A percentile compares a stretch with the other conserved stretches of the same genome.
phyloP scores from a whole-genome alignment of 352 stramenopile species.

The Phytopythium helicoides region DNA sequence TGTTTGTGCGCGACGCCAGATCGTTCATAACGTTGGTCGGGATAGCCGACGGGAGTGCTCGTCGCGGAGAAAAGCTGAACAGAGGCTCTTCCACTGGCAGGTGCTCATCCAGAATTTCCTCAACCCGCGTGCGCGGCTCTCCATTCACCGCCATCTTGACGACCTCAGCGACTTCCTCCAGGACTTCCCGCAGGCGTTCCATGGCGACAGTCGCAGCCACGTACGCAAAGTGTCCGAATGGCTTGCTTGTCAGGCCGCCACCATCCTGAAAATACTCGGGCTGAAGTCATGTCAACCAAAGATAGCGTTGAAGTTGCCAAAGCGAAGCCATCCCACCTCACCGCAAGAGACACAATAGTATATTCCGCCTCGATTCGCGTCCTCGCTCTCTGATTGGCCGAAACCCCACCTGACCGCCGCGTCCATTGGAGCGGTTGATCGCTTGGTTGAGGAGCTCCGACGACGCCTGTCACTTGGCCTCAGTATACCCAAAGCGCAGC shows the following conservation, averaged over 20 bases:
- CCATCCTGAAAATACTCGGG: too few relatives aligned
- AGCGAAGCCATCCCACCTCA: too few relatives aligned
- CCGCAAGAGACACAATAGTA: too few relatives aligned
- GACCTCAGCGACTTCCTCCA: constrained; percentile 64
- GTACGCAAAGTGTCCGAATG: too few relatives aligned
- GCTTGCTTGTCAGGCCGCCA: too few relatives aligned
- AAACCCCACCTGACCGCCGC: too few relatives aligned
- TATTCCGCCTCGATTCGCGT: too few relatives aligned
- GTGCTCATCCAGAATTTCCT: constrained; percentile 62
- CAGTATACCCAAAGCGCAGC: constrained; percentile 3
- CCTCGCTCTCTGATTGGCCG: too few relatives aligned
- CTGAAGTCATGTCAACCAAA: too few relatives aligned
- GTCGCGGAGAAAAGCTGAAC: constrained; percentile 38
- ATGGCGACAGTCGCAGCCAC: constrained; percentile 15
- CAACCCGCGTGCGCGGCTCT: constrained; percentile 56
- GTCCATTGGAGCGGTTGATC: not conserved
- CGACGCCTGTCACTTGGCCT: too few relatives aligned
- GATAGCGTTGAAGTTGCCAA: too few relatives aligned
- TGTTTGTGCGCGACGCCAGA: constrained; percentile 59
- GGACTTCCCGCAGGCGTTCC: constrained; percentile 50
- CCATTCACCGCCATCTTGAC: constrained; percentile 53
- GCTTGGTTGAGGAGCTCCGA: constrained; percentile 1
- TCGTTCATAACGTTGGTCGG: constrained; percentile 59
- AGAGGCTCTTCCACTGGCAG: constrained; percentile 46
- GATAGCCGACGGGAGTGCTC: constrained; percentile 28